Evolutionary conservation across 306 rosid genomes (phyloP).

Genomic region (Cicer arietinum): DNA sequence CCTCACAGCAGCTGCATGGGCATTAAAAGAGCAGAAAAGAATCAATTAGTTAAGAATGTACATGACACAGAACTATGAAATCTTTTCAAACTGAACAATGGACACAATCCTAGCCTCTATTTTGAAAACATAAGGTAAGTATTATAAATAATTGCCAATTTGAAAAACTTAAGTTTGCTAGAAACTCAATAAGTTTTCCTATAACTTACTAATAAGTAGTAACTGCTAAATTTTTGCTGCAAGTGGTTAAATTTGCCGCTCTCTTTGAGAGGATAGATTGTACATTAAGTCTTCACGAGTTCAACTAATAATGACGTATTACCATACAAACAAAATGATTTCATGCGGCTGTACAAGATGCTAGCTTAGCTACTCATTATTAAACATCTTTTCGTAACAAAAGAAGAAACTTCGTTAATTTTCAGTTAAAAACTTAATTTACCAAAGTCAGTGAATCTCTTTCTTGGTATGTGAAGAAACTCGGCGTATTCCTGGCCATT

Average conservation of each 20-base stretch:
- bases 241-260: background rate
- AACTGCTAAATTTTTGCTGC: background rate
- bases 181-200: conserved; percentile 3
- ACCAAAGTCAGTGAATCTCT: conserved; percentile 85
- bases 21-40: conserved; percentile 32
- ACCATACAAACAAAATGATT: conserved; percentile 14
- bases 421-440: conserved; percentile 37
- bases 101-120: conserved; percentile 25
- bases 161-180: conserved; percentile 5
- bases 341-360: background rate
- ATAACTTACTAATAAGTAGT: background rate
- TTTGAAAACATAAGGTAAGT: background rate
- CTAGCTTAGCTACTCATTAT: conserved; percentile 6
- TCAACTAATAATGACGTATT: conserved; percentile 27
- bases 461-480: conserved; percentile 92
- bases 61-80: background rate
- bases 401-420: background rate
- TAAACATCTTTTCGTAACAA: conserved; percentile 18
- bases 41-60: conserved; percentile 19
- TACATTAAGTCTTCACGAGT: background rate
- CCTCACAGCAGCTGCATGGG: conserved; percentile 79
- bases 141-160: background rate
- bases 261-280: background rate
- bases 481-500: conserved; percentile 88
- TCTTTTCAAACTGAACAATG: conserved; percentile 6